Percentiles rank a stretch among this genome's conserved stretches.
These are phyloP conservation scores for Westerdykella aurantiaca DNA, from an alignment of 2,329 filamentous ascomycete species.

Conservation along the genomic window DNA sequence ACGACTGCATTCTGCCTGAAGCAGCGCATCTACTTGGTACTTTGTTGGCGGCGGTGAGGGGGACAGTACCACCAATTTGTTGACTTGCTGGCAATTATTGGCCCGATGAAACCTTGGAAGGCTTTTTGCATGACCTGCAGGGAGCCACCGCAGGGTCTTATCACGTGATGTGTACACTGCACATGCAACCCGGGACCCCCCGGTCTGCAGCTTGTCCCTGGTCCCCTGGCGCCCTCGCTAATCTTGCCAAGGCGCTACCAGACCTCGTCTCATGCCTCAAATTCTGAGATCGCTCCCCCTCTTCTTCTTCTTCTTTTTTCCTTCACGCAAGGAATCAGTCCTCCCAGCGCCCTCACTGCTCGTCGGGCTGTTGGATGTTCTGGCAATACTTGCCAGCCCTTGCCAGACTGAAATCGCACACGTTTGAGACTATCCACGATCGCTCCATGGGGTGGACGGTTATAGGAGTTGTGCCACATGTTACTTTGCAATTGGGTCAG, in stretches of 20 bases:
- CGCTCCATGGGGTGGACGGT: slow-evolving; percentile 1
- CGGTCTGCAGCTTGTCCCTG: neutral
- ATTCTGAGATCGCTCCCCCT: neutral
- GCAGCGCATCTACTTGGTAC: slow-evolving; percentile 9
- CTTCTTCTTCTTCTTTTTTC: slow-evolving; percentile 14
- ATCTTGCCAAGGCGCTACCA: slow-evolving; percentile 4
- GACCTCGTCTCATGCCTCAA: slow-evolving; percentile 1
- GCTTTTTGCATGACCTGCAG: no score
- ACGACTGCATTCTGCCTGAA: slow-evolving; percentile 28
- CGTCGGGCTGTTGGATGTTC: slow-evolving; percentile 28
- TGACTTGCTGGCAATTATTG: no score
- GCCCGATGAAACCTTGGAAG: no score
- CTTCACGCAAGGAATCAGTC: slow-evolving; percentile 29
- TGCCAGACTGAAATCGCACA: slow-evolving; percentile 31
- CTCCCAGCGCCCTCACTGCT: slow-evolving; percentile 24
- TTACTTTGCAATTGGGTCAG: no score
- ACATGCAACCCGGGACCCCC: no score
- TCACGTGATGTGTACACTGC: no score
- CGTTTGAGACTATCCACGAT: slow-evolving; percentile 21
- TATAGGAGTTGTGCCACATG: slow-evolving; percentile 7
- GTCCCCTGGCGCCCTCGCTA: neutral
- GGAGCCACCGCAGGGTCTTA: no score
- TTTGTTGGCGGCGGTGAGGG: neutral
- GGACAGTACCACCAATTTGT: neutral
- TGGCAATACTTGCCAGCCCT: slow-evolving; percentile 26